Evolutionary conservation across 345 rosid genomes (phyloP).

Genomic region (Populus ilicifolia): DNA sequence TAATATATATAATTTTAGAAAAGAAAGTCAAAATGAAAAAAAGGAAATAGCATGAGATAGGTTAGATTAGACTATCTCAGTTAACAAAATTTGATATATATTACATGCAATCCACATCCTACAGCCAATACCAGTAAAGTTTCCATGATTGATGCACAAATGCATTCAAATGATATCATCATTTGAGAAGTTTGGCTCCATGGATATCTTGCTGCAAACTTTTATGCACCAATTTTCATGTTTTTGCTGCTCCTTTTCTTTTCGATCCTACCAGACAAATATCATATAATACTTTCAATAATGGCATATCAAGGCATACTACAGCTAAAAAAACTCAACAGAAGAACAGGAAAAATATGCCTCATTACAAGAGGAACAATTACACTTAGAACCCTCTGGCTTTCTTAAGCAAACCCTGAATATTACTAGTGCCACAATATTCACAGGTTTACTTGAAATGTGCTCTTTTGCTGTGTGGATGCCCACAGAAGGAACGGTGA

Average conservation of each 20-base stretch:
- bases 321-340: not conserved
- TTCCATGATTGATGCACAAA: slow-evolving; percentile 44
- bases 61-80: not conserved
- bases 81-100: not conserved
- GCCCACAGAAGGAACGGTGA: slow-evolving; percentile 93
- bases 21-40: not conserved
- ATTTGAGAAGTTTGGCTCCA: slow-evolving; percentile 60
- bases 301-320: not conserved
- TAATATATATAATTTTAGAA: not conserved
- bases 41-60: not conserved
- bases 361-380: slow-evolving; percentile 58
- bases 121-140: slow-evolving; percentile 39
- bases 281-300: not conserved
- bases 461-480: slow-evolving; percentile 65
- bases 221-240: slow-evolving; percentile 59
- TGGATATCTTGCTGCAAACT: slow-evolving; percentile 64
- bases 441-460: slow-evolving; percentile 67
- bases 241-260: slow-evolving; percentile 56
- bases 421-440: slow-evolving; percentile 38
- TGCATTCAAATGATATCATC: slow-evolving; percentile 61
- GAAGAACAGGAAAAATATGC: slow-evolving; percentile 22
- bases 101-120: not conserved
- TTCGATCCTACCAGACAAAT: slow-evolving; percentile 38
- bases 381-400: slow-evolving; percentile 58
- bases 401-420: slow-evolving; percentile 55